phyloP scores from a whole-genome alignment of 345 rosid genomes.

The Salix caprea region DNA sequence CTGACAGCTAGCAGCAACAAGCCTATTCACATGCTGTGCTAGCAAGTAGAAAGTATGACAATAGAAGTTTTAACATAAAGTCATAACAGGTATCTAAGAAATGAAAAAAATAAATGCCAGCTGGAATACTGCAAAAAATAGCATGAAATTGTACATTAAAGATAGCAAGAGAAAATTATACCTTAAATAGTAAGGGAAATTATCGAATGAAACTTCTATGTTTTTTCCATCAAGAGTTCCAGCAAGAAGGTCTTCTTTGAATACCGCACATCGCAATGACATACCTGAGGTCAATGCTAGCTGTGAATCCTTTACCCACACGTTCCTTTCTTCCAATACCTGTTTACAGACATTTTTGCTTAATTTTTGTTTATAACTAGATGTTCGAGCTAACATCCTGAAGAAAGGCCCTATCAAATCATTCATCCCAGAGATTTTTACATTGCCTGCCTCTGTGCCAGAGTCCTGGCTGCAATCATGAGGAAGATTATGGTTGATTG shows the following conservation, averaged over 20 bases:
- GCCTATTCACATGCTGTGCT: not conserved
- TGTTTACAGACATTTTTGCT: conserved; percentile 67
- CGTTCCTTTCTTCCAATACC: conserved; percentile 68
- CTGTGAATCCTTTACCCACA: conserved; percentile 59
- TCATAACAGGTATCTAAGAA: not conserved
- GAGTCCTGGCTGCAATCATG: conserved; percentile 56
- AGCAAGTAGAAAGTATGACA: not conserved
- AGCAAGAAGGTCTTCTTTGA: conserved; percentile 60
- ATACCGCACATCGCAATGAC: conserved; percentile 47
- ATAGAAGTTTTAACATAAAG: not conserved
- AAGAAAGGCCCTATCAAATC: conserved; percentile 59
- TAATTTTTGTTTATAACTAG: conserved; percentile 56
- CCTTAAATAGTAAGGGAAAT: conserved; percentile 90
- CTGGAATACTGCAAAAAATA: not conserved
- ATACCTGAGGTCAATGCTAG: conserved; percentile 56
- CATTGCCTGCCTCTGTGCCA: conserved; percentile 62
- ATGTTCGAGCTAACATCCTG: conserved; percentile 56
- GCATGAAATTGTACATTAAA: conserved; percentile 5
- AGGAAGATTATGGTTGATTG: conserved; percentile 40
- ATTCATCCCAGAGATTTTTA: conserved; percentile 63
- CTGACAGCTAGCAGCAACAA: not conserved
- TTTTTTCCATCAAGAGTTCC: conserved; percentile 77
- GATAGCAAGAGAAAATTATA: conserved; percentile 19
- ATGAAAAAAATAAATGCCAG: not conserved
- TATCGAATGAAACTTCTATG: conserved; percentile 64